These are phyloP conservation scores for Termitomyces sp. DNA, from an alignment of 768 basidiomycete genomes.

Conservation along the genomic window DNA sequence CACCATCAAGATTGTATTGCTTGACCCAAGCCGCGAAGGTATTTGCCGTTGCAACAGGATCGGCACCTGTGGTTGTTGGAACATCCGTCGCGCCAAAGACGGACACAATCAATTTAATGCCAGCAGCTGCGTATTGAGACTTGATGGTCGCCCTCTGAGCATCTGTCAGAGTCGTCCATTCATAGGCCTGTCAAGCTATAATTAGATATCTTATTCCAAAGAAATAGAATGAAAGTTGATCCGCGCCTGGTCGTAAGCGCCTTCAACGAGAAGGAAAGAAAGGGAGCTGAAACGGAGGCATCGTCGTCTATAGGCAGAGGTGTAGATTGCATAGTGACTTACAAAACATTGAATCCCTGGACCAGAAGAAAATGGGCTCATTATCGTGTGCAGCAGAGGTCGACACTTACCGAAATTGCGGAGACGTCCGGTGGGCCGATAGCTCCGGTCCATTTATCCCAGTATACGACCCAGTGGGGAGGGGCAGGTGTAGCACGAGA, in stretches of 20 bases:
- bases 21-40: conserved; percentile 67
- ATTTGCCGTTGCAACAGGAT: conserved; percentile 61
- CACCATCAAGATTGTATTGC: conserved; percentile 60
- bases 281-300: conserved; percentile 31
- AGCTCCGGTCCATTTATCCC: conserved; percentile 41
- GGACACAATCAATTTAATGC: conserved; percentile 62
- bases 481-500: conserved; percentile 40
- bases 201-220: background rate
- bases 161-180: conserved; percentile 49
- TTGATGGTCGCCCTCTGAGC: conserved; percentile 51
- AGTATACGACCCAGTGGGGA: conserved; percentile 51
- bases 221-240: background rate
- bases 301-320: conserved; percentile 1
- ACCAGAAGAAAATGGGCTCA: background rate
- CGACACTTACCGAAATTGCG: conserved; percentile 35
- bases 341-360: conserved; percentile 64
- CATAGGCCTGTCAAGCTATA: conserved; percentile 35
- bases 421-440: conserved; percentile 49
- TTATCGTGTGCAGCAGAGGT: background rate
- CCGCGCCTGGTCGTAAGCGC: conserved; percentile 56
- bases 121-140: conserved; percentile 52
- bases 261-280: conserved; percentile 55
- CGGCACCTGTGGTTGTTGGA: conserved; percentile 57
- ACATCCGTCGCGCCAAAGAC: conserved; percentile 58
- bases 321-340: conserved; percentile 17